Base-by-base conservation (phyloP, 108 stramenopile species). In the Nitzschia sp. region DNA sequence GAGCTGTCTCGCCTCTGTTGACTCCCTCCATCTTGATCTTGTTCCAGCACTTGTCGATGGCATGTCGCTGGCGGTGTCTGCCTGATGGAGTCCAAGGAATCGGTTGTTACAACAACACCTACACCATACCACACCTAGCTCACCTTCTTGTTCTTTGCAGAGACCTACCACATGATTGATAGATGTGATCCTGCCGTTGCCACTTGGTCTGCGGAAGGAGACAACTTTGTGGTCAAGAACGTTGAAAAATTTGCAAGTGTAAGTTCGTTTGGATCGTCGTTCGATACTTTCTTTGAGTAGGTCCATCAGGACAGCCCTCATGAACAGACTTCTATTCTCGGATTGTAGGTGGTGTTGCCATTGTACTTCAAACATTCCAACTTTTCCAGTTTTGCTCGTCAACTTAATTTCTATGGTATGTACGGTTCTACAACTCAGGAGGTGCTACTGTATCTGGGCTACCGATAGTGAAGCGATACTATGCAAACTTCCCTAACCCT, bases 121-220 rank as follows among this genome's bases (percentile, higher is more conserved):
- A 1, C 29, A 34, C 29, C 29, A 34, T 5, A 34, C 1, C 29
- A 34, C 5, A 1, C 29, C 29, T 25, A 55, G 6, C 12, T 55
- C 12, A 14, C 12, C 3, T 26, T 55, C 8, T 55, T 20, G 21
- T 20, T 55, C 17, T 53, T 46, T 21, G 46, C 71, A 85, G 84
- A 88, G 60, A 85, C 87, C 15, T 88, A 85, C 65, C 87, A 88
- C 58, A 88, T 88, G 87, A 88, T 88, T 53, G 83, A 86, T 61
- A 67, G 78, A 56, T 86, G 83, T 22, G 81, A 82, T 51, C 63
- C 80, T 0, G 67, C 73, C 8, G 73, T 89, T 43, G 84, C 88
- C 8, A 79, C 84, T 14, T 89, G 88, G 88, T 76, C 77, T 14
- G 64, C 72, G 0, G 56, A 46, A 1, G 88, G 88, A 44, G 84